Evolutionary conservation across 169 alveolate genomes (phyloP), one percentile per base, ranked within the genome.

Genomic region (Miamiensis avidus): DNA sequence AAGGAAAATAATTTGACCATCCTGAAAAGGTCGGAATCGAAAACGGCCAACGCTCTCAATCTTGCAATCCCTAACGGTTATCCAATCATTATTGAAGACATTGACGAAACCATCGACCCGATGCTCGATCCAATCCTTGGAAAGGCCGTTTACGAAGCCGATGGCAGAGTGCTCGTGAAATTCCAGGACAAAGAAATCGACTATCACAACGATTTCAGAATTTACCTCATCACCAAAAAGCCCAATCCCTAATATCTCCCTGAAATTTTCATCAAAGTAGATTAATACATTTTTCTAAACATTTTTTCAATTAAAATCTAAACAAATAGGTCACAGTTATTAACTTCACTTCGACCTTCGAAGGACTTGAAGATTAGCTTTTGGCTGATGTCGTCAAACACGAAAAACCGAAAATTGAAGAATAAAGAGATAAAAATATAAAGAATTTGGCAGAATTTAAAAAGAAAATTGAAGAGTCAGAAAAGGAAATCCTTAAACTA

Each of bases 201-300:
- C 82, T 95, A 94, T 84, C 94, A 96, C 88, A 65, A 89, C 34
- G 76, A 79, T 49, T 79, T 79, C 75, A 94, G 91, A 76, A 85
- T 96, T 27, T 94, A 90, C 76, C 91, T 96, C 82, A 96, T 98
- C 25, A 93, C 97, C 49, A 96, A 96, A 87, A 84, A 94, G 75
- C 95, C 98, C 25, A 96, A 96, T 87, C 98, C 98, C n/a, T 94
- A 91, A 81, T 96, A 93, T 85, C 85, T 96, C 30, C 98, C 98
- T 29, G 98, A 96, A 92, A 92, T 95, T 32, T 95, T 96, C 82
- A 96, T 96, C 64, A 96, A 95, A 85, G 92, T n/a, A n/a, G n/a
- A n/a, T n/a, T n/a, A n/a, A n/a, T n/a, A n/a, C n/a, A n/a, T n/a
- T n/a, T n/a, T n/a, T n/a, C n/a, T n/a, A n/a, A n/a, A n/a, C n/a